These are phyloP conservation scores for Symbiotaphrina buchneri DNA, from an alignment of 495 filamentous ascomycete genomes.

Conservation along the genomic window DNA sequence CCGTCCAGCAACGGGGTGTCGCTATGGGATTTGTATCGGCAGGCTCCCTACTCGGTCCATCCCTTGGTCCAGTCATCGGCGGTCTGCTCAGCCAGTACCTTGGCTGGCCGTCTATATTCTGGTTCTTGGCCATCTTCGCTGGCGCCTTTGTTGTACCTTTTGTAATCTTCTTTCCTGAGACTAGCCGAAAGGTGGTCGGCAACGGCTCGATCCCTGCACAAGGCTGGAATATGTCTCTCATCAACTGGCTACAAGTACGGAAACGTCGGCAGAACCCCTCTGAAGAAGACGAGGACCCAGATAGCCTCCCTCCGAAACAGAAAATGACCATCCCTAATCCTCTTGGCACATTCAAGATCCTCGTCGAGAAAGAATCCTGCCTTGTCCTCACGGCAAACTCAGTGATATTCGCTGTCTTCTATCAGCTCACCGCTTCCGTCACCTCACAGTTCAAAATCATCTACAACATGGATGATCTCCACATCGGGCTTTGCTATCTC, in stretches of 20 bases:
- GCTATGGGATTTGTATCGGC: conserved; percentile 2
- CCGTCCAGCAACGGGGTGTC: conserved; percentile 2
- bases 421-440: conserved; percentile 29
- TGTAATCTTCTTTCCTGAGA: conserved; percentile 37
- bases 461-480: conserved; percentile 42
- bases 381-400: conserved; percentile 31
- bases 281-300: too few species aligned
- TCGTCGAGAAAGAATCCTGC: conserved; percentile 39
- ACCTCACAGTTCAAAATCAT: conserved; percentile 34
- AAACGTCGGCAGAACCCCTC: too few species aligned
- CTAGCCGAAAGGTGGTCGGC: conserved; percentile 44
- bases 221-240: conserved; percentile 25
- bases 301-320: too few species aligned
- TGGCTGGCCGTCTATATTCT: conserved; percentile 52
- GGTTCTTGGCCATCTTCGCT: conserved; percentile 42
- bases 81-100: conserved; percentile 33
- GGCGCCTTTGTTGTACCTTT: conserved; percentile 27
- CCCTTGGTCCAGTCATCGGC: conserved; percentile 12
- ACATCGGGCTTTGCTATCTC: conserved; percentile 38
- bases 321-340: too few species aligned
- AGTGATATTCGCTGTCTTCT: conserved; percentile 34
- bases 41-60: conserved; percentile 7
- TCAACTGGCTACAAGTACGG: conserved; percentile 15
- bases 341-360: conserved; percentile 37
- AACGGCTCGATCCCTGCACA: conserved; percentile 37